These are phyloP conservation scores for Sophora flavescens DNA, from an alignment of 306 rosid species.

Conservation along the genomic window DNA sequence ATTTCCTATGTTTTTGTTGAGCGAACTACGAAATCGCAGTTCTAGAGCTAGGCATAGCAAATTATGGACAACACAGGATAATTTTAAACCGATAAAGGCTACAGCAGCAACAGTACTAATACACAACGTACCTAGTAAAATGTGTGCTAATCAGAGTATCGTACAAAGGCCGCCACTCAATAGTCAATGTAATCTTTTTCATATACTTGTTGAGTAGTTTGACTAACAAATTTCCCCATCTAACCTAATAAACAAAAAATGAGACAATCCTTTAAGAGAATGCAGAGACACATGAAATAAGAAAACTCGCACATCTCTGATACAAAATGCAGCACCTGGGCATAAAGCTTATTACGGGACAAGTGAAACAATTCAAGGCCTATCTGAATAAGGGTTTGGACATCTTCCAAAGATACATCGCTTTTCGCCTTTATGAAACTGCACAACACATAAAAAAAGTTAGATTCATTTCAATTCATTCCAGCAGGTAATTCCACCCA, in stretches of 20 bases:
- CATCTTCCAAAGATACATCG: constrained; percentile 87
- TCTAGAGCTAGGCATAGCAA: constrained; percentile 23
- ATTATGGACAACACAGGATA: constrained; percentile 37
- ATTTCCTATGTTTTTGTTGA: constrained; percentile 31
- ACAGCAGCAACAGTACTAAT: constrained; percentile 2
- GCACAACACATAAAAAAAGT: constrained; percentile 49
- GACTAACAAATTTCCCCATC: constrained; percentile 95
- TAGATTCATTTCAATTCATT: constrained; percentile 37
- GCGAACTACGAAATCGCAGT: constrained; percentile 34
- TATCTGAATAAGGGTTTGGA: constrained; percentile 60
- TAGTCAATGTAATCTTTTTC: constrained; percentile 74
- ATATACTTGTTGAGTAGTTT: constrained; percentile 82
- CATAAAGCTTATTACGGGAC: constrained; percentile 84
- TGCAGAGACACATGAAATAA: constrained; percentile 7
- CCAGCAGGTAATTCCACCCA: constrained; percentile 33
- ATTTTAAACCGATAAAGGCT: constrained; percentile 18
- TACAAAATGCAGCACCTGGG: constrained; percentile 71
- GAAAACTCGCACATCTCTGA: constrained; percentile 36
- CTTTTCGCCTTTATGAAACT: constrained; percentile 96
- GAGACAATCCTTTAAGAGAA: constrained; percentile 46
- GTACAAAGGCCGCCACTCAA: constrained; percentile 89
- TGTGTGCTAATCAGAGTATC: constrained; percentile 85
- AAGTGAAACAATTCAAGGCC: constrained; percentile 80
- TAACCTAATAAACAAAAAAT: constrained; percentile 79
- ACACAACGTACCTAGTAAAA: constrained; percentile 81